phyloP scores from a whole-genome alignment of 805 yeast species.

The Yamadazyma ubonensis region DNA sequence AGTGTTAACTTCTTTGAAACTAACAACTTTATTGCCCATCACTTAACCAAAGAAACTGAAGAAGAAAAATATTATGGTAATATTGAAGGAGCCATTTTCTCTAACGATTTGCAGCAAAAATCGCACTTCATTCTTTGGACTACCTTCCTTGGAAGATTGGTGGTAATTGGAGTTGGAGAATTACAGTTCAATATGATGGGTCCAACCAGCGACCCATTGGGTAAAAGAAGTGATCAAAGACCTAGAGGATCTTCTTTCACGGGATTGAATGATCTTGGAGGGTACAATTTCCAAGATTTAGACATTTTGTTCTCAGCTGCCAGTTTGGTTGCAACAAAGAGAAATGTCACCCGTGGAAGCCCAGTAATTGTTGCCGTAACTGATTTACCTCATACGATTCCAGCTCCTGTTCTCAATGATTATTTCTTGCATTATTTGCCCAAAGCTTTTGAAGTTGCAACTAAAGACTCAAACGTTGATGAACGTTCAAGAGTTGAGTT shows the following conservation, averaged over 20 bases:
- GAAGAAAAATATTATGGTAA: conserved; percentile 18
- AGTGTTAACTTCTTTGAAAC: conserved; percentile 12
- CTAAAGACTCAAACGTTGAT: conserved; percentile 11
- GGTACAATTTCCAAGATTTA: conserved; percentile 40
- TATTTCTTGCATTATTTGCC: conserved; percentile 34
- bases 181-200: conserved; percentile 26
- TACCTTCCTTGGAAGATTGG: conserved; percentile 16
- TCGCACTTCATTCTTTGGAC: conserved; percentile 37
- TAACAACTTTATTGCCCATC: conserved; percentile 5
- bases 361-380: conserved; percentile 25
- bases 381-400: conserved; percentile 35
- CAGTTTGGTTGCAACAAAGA: conserved; percentile 24
- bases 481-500: conserved; percentile 21
- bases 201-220: conserved; percentile 12
- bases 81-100: conserved; percentile 37
- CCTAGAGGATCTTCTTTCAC: conserved; percentile 38
- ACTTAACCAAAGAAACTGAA: background rate
- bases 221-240: conserved; percentile 15
- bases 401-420: conserved; percentile 37
- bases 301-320: conserved; percentile 34
- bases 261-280: conserved; percentile 40
- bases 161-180: conserved; percentile 38
- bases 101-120: conserved; percentile 38
- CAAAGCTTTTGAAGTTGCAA: conserved; percentile 15
- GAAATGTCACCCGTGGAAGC: conserved; percentile 12